Percentiles rank a stretch among this genome's conserved stretches.
Evolutionary conservation across 331 rosid species (phyloP).

Genomic region (Quercus tomentella): DNA sequence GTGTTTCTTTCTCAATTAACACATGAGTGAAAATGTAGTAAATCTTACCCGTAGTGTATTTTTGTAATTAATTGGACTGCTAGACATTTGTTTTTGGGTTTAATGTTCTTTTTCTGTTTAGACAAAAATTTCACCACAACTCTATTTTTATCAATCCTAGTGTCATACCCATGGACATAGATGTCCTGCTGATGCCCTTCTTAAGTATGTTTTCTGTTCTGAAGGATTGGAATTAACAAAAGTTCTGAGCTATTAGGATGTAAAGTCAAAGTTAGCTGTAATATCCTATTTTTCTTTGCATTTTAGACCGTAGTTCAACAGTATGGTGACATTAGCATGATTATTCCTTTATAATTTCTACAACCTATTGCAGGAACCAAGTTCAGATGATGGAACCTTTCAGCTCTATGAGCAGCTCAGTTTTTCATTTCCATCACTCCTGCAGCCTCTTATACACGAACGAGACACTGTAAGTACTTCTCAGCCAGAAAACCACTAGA

Average conservation of each 20-base stretch:
- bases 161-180: too few relatives aligned
- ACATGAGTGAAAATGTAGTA: neutral
- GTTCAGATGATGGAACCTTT: constrained; percentile 42
- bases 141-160: too few relatives aligned
- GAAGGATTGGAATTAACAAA: neutral
- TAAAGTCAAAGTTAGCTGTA: neutral
- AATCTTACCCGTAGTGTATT: neutral
- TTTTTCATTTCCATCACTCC: constrained; percentile 68
- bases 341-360: neutral
- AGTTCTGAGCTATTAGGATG: neutral
- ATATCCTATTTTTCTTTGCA: neutral
- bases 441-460: constrained; percentile 86
- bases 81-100: too few relatives aligned
- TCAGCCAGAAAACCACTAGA: neutral
- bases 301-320: neutral
- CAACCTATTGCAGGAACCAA: constrained; percentile 45
- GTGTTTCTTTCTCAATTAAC: neutral
- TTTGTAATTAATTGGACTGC: neutral
- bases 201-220: neutral
- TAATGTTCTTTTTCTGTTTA: too few relatives aligned
- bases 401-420: constrained; percentile 82
- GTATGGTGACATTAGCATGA: neutral
- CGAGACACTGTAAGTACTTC: constrained; percentile 64
- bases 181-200: neutral
- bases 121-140: too few relatives aligned